Conservation (phyloP, 2,329 filamentous ascomycete genomes). For the Xylaria sp. region DNA sequence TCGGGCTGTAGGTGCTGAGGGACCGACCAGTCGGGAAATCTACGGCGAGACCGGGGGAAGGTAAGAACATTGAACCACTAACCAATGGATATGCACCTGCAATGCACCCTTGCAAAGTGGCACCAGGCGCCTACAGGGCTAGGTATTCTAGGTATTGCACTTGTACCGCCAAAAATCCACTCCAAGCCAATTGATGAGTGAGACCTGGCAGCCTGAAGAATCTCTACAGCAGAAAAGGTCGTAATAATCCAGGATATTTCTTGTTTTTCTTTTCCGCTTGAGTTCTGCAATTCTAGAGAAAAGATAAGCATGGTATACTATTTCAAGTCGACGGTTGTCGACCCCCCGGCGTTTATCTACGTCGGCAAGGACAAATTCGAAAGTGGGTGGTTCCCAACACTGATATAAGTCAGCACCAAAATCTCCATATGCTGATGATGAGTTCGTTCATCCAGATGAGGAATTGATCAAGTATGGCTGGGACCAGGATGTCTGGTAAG, state of each 20-base stretch:
- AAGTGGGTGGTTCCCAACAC: conserved; percentile 62
- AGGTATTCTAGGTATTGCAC: no score
- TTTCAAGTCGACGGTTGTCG: conserved; percentile 83
- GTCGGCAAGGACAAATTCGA: conserved; percentile 99
- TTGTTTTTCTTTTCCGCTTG: background rate
- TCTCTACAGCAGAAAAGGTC: no score
- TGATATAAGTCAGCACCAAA: conserved; percentile 14
- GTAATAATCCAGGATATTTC: no score
- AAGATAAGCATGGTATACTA: conserved; percentile 83
- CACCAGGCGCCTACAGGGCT: no score
- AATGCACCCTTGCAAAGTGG: no score
- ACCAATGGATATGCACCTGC: background rate
- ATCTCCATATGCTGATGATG: conserved; percentile 13
- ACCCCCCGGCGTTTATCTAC: conserved; percentile 85
- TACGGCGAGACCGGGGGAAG: conserved; percentile 4
- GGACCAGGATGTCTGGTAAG: conserved; percentile 93
- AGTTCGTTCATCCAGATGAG: conserved; percentile 69
- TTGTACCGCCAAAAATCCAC: background rate
- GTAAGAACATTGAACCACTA: background rate
- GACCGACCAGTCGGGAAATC: background rate
- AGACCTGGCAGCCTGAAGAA: background rate
- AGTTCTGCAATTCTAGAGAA: background rate
- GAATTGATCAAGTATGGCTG: conserved; percentile 92
- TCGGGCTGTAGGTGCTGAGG: conserved; percentile 21
- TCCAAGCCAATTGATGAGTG: background rate